Base-by-base conservation (phyloP, 208 protist species). In the Porcisia deanei region DNA sequence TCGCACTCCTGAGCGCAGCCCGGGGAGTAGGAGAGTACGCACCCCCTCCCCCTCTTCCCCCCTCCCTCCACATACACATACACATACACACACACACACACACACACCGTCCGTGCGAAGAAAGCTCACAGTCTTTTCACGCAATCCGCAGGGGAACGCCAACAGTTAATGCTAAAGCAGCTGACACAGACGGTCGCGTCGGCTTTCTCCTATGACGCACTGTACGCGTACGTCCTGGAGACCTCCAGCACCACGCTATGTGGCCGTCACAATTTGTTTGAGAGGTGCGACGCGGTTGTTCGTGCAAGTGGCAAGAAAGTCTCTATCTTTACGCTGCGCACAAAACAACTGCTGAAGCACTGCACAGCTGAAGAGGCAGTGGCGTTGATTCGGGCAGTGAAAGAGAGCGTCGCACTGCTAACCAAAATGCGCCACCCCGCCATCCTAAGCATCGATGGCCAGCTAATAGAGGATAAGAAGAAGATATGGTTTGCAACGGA, bases 401-500 rank as follows among this genome's bases (percentile, higher is more conserved):
- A 76, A 59, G 57, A 80, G 8, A 79, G 85, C 16, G 76, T 88
- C 3, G 49, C 58, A 25, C 53, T 85, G 45, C 80, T 91, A 43
- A 85, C 83, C 1, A 81, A 75, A n/a, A 9, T 88, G 69, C 77
- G 83, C 22, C 86, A 93, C 79, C 84, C 82, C 45, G 25, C 55
- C 34, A 72, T 91, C 43, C 71, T 90, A 5, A 68, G 75, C 55
- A 83, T 91, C 18, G 85, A 89, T n/a, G 72, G 68, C 18, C 77
- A 60, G 14, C 53, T 91, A 0, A 77, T 88, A 5, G 85, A 88
- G 77, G 73, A 80, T n/a, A 75, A 80, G 61, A 81, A 70, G 43
- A 78, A 79, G 37, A 59, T 91, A 4, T 88, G 79, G 70, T 83
- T 88, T 78, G 86, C 80, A 63, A 85, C 79, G 61, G 85, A 91